Conservation (phyloP, 495 filamentous ascomycete genomes). For the Terfezia claveryi region DNA sequence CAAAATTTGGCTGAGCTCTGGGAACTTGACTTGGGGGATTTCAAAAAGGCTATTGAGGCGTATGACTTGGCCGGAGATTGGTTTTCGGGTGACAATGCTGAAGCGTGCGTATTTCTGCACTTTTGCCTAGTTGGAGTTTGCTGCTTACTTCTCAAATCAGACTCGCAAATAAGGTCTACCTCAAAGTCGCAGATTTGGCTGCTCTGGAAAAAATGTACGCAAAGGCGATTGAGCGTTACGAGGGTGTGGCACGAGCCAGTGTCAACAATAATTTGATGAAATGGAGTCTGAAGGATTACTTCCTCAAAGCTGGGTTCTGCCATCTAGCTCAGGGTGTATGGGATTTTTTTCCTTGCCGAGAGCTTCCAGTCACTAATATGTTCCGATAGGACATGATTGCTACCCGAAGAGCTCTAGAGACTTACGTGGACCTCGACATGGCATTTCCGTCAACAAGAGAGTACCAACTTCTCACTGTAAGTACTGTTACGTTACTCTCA, state of each 20-base stretch:
- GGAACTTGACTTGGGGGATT: conserved; percentile 57
- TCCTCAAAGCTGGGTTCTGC: conserved; percentile 75
- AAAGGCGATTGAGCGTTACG: conserved; percentile 58
- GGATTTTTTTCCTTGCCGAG: neutral
- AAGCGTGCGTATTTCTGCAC: conserved; percentile 35
- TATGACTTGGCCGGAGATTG: conserved; percentile 67
- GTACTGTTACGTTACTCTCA: too few species aligned
- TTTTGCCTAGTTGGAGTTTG: neutral
- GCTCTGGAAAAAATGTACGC: conserved; percentile 62
- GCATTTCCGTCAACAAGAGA: conserved; percentile 54
- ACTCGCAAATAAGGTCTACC: conserved; percentile 60
- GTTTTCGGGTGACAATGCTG: conserved; percentile 73
- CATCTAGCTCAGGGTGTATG: conserved; percentile 44
- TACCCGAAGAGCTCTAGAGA: conserved; percentile 51
- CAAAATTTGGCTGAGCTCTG: conserved; percentile 65
- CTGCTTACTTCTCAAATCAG: conserved; percentile 26
- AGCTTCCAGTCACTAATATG: neutral
- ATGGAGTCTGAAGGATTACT: conserved; percentile 81
- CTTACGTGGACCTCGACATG: conserved; percentile 61
- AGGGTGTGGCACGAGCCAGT: conserved; percentile 48
- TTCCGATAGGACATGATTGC: conserved; percentile 41
- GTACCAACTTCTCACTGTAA: conserved; percentile 42
- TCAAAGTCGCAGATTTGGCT: conserved; percentile 72
- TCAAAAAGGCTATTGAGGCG: conserved; percentile 48
- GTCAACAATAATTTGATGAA: conserved; percentile 68